These are phyloP conservation scores for Pleurotus citrinopileatus DNA, from an alignment of 768 basidiomycete genomes.

Conservation along the genomic window DNA sequence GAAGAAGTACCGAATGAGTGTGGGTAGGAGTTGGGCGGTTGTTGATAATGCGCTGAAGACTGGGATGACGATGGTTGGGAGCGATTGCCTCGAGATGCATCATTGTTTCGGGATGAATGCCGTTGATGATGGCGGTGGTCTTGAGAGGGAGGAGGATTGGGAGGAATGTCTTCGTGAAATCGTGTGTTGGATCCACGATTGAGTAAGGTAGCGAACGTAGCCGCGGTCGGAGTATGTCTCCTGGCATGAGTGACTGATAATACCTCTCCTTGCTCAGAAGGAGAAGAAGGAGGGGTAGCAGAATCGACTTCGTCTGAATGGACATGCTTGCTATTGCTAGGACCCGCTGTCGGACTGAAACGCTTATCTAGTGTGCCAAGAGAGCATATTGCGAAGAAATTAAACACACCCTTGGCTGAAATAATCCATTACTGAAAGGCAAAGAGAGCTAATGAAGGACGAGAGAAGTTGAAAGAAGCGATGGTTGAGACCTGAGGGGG, in stretches of 20 bases:
- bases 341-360: background rate
- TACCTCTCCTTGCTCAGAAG: conserved; percentile 1
- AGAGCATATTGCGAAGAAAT: background rate
- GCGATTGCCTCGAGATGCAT: background rate
- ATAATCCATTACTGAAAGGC: background rate
- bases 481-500: background rate
- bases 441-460: background rate
- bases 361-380: background rate
- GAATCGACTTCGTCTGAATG: conserved; percentile 4
- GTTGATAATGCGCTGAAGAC: background rate
- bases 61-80: background rate
- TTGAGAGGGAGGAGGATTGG: background rate
- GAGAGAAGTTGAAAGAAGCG: background rate
- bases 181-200: background rate
- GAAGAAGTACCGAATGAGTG: background rate
- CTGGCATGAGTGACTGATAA: background rate
- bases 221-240: conserved; percentile 2
- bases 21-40: background rate
- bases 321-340: background rate
- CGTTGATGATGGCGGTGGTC: background rate
- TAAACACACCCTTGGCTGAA: background rate
- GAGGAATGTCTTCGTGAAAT: background rate
- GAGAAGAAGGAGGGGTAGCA: conserved; percentile 5
- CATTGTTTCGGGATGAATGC: background rate
- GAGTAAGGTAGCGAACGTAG: background rate